Base-by-base conservation (phyloP, 257 asterid species). In the Catharanthus roseus region DNA sequence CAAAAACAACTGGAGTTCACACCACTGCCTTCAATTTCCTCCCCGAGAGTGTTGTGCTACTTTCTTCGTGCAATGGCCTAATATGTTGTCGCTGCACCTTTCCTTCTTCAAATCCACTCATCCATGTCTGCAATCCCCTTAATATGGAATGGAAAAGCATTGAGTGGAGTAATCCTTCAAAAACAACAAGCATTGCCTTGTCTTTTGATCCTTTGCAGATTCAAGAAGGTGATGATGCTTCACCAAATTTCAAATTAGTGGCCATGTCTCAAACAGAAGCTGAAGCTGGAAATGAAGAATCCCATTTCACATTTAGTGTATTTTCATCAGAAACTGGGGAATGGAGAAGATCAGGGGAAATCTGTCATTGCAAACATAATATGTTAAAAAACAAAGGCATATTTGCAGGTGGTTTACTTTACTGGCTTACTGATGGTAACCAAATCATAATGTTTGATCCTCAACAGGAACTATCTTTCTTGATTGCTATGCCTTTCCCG, bases 121-220 rank as follows among this genome's bases (percentile, higher is more conserved):
- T 85, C 5, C 87, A 84, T 67, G 65, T 88, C 33, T 90, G 97
- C 84, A 88, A 90, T 69, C 97, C 97, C 0, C 61, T 90, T 82
- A 90, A 78, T 58, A 84, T 77, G 68, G 82, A 85, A 50, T 86
- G 85, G 87, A 66, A 28, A 3, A 70, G 60, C 21, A 69, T 90
- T 1, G 29, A 51, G 8, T 86, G 90, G 89, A 86, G 83, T 67
- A 41, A 71, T 76, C 77, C 83, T 62, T 66, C 79, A 7, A 71
- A 63, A 58, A 74, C 61, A 67, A 38, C 77, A 65, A 84, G 80
- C 76, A 45, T 82, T n/a, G 80, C 89, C 67, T 67, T 88, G 55
- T 83, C 71, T 71, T 89, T 87, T 69, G 95, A 89, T 65, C 89
- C 89, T 34, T 72, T 58, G 5, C 69, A 13, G 24, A 34, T 74